Conservation (phyloP, 192 early-diverging fungal genomes). For the Backusella circina region DNA sequence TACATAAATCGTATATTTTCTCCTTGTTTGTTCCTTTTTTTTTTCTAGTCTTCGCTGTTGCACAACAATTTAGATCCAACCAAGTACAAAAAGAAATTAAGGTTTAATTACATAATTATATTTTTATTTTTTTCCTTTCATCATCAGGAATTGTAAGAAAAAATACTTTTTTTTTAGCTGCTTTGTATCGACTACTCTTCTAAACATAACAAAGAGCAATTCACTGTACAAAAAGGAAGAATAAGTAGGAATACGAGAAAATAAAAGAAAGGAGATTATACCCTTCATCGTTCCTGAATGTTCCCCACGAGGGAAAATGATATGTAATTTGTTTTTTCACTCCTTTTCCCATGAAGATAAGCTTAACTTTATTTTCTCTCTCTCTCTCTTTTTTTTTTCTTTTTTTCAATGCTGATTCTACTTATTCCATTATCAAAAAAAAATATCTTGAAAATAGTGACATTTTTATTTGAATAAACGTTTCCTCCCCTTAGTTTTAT, state of each 20-base stretch:
- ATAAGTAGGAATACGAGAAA: not conserved
- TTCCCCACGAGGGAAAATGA: not conserved
- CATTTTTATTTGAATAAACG: not conserved
- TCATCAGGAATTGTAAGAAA: not conserved
- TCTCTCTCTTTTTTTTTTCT: not conserved
- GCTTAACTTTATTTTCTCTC: not conserved
- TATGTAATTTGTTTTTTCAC: not conserved
- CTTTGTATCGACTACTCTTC: not conserved
- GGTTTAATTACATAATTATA: not conserved
- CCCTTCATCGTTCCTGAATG: not conserved
- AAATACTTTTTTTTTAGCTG: not conserved
- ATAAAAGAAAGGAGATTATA: not conserved
- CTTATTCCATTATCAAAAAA: not conserved
- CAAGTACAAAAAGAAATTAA: not conserved
- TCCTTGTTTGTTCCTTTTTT: not conserved
- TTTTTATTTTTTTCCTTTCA: not conserved
- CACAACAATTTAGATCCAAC: not conserved
- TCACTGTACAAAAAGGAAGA: not conserved
- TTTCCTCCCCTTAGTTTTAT: not conserved
- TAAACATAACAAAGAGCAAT: not conserved
- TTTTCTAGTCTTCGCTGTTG: not conserved
- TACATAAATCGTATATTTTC: not conserved
- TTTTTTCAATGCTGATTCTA: not conserved
- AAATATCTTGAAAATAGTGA: not conserved
- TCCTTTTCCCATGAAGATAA: slow-evolving; percentile 2